Evolutionary conservation across 768 basidiomycete genomes (phyloP).

Genomic region (Pleurotus giganteus): DNA sequence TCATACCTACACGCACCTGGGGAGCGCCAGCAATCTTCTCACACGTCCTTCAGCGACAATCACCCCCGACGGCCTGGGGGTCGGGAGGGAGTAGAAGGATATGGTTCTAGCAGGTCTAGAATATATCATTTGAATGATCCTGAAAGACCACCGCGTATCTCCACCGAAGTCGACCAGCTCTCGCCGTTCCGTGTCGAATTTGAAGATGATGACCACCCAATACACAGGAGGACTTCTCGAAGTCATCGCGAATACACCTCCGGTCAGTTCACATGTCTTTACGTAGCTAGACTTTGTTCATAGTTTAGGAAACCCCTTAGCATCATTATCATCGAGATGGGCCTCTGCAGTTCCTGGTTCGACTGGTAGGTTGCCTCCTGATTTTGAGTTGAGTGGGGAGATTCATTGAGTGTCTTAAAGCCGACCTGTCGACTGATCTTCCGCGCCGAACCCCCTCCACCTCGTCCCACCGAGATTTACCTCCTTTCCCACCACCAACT

Average conservation of each 20-base stretch:
- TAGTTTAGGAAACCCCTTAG: neutral
- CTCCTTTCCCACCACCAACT: neutral
- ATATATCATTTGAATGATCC: neutral
- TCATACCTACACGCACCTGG: neutral
- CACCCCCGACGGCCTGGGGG: no score
- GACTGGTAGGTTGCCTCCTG: neutral
- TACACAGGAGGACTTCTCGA: neutral
- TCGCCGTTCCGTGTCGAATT: constrained; percentile 5
- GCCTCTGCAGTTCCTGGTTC: neutral
- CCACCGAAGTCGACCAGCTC: neutral
- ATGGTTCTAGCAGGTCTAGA: no score
- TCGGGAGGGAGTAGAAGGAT: no score
- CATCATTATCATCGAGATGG: neutral
- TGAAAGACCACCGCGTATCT: neutral
- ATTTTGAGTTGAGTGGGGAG: neutral
- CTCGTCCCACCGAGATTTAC: neutral
- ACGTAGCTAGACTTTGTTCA: neutral
- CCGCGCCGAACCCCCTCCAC: neutral
- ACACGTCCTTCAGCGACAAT: neutral
- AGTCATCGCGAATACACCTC: neutral
- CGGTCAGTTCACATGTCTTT: neutral
- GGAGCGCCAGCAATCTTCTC: neutral
- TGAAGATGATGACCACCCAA: neutral
- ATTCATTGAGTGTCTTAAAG: neutral
- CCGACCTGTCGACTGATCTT: neutral